Conservation (phyloP, 129 eudicot genomes). For the Centaurea solstitialis region DNA sequence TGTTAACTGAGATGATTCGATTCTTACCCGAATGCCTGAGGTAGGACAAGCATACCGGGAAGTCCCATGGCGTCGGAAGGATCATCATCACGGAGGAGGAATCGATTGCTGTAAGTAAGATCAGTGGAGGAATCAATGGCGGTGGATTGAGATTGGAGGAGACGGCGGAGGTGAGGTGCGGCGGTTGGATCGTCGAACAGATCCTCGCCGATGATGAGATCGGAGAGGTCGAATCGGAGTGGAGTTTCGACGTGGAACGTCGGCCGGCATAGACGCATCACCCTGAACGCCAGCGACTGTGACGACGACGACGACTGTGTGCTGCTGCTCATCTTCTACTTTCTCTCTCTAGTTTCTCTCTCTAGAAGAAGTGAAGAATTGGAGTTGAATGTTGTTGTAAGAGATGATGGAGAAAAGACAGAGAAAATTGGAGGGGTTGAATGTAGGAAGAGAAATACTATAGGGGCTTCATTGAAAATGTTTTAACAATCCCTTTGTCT, state of each 20-base stretch:
- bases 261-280: slow-evolving; percentile 93
- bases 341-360: background rate
- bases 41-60: slow-evolving; percentile 88
- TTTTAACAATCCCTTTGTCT: too few species aligned
- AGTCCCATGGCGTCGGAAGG: slow-evolving; percentile 80
- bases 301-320: slow-evolving; percentile 56
- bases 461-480: background rate
- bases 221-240: slow-evolving; percentile 80
- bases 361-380: slow-evolving; percentile 4
- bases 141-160: slow-evolving; percentile 37
- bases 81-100: slow-evolving; percentile 56
- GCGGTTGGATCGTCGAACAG: slow-evolving; percentile 67
- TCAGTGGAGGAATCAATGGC: slow-evolving; percentile 46
- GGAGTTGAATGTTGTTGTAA: slow-evolving; percentile 14
- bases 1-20: too few species aligned
- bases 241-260: slow-evolving; percentile 75
- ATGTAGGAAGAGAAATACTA: background rate
- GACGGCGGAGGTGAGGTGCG: slow-evolving; percentile 53
- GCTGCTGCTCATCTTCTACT: slow-evolving; percentile 34
- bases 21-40: slow-evolving; percentile 86
- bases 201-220: slow-evolving; percentile 87
- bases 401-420: background rate
- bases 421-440: background rate
- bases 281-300: slow-evolving; percentile 95
- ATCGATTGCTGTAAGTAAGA: slow-evolving; percentile 68